Base-by-base conservation (phyloP, 257 asterid species). In the Cordia subcordata region DNA sequence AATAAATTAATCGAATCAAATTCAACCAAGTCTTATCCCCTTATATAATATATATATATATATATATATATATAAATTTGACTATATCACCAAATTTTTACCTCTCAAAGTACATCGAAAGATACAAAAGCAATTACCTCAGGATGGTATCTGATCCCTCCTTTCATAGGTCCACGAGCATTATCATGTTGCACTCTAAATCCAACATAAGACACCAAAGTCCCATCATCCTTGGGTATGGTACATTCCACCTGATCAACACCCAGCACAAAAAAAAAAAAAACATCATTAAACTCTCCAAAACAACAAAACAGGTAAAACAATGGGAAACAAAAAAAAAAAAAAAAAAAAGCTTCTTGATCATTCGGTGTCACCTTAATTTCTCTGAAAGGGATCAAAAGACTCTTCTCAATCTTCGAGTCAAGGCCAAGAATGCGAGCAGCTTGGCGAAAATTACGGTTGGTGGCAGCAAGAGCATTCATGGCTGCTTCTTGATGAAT, bases 141-240 rank as follows among this genome's bases (percentile, higher is more conserved):
- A 8, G 94, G 96, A 68, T 91, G 98, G 68, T 88, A 91, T 91
- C 98, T 84, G 77, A 89, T 93, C 67, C 99, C 99, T 73, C 99
- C 99, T 73, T 93, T 91, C 98, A 91, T 91, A 44, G 94, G 96
- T 22, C 98, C 98, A 50, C 98, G 83, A 65, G 98, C 79, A 71
- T 91, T 91, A 71, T 91, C 98, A 68, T 91, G 98, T 52, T 91
- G 95, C 53, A 91, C 95, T 61, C 98, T 81, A 18, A 88, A 91
- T 64, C 98, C 98, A 72, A 91, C 71, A 65, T 72, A 91, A 8
- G 98, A 88, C 47, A 57, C 96, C 71, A 91, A 82, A 1, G 87
- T 82, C 39, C 98, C 96, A 76, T 91, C 96, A 69, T 91, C 98
- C 68, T 82, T 91, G 0, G 98, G 98, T 47, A 91, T 78, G 8